Percentiles rank a stretch among this genome's conserved stretches.
Conservation (phyloP, 805 yeast species). For the Ogataea wickerhamii region DNA sequence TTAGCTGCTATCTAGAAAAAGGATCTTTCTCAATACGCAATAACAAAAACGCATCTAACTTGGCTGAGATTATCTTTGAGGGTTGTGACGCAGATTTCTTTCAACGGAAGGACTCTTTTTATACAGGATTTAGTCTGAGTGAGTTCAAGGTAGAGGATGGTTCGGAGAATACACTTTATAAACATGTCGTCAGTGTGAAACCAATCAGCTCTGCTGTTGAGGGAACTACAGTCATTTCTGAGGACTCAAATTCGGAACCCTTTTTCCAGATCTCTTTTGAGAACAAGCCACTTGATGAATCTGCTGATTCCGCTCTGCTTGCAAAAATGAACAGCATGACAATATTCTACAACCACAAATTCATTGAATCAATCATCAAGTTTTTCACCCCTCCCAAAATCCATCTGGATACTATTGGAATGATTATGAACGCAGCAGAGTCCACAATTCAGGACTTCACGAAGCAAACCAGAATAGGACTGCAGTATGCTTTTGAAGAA, state of each 20-base stretch:
- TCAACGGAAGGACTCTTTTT: slow-evolving; percentile 76
- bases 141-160: slow-evolving; percentile 89
- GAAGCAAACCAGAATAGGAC: slow-evolving; percentile 82
- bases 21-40: slow-evolving; percentile 71
- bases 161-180: slow-evolving; percentile 71
- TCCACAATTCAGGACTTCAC: slow-evolving; percentile 90
- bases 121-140: slow-evolving; percentile 67
- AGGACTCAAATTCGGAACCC: slow-evolving; percentile 42
- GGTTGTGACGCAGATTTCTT: slow-evolving; percentile 71
- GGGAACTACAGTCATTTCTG: slow-evolving; percentile 20
- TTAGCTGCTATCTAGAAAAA: slow-evolving; percentile 62
- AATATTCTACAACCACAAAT: slow-evolving; percentile 80
- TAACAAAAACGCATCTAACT: slow-evolving; percentile 38
- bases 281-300: slow-evolving; percentile 75
- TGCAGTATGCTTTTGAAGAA: slow-evolving; percentile 90
- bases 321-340: slow-evolving; percentile 84
- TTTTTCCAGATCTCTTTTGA: slow-evolving; percentile 83
- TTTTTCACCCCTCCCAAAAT: slow-evolving; percentile 87
- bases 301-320: slow-evolving; percentile 74
- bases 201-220: slow-evolving; percentile 43
- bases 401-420: slow-evolving; percentile 84
- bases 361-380: slow-evolving; percentile 66
- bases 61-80: slow-evolving; percentile 79
- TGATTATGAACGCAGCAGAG: slow-evolving; percentile 91
- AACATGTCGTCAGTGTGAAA: slow-evolving; percentile 83